These are phyloP conservation scores for Lasiodiplodia sp. DNA, from an alignment of 2,329 filamentous ascomycete genomes.

Conservation along the genomic window DNA sequence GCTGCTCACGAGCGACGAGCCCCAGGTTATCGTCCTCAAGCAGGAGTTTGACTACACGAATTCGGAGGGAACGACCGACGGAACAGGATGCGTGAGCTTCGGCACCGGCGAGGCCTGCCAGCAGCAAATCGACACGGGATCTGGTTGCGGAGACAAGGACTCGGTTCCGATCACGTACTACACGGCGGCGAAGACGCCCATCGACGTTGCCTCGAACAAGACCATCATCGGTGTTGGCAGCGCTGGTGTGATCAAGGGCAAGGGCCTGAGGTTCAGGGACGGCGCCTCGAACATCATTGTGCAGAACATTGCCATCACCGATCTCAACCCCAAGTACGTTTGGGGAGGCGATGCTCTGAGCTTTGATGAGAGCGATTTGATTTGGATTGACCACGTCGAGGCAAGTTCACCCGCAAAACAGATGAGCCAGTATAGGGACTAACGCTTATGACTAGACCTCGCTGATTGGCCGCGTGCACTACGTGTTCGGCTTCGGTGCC, in stretches of 20 bases:
- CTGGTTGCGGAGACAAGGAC: slow-evolving; percentile 29
- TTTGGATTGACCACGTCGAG: slow-evolving; percentile 47
- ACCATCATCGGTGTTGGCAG: slow-evolving; percentile 50
- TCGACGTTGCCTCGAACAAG: slow-evolving; percentile 50
- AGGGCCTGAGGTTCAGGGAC: slow-evolving; percentile 48
- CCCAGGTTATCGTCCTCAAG: background rate
- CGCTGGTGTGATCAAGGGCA: slow-evolving; percentile 50
- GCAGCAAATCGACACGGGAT: slow-evolving; percentile 36
- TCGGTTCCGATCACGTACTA: slow-evolving; percentile 40
- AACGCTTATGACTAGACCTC: slow-evolving; percentile 17
- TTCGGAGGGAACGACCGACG: slow-evolving; percentile 36
- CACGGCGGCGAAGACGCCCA: slow-evolving; percentile 39
- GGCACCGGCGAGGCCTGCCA: slow-evolving; percentile 32
- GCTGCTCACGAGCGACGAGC: background rate
- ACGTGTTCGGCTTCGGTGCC: slow-evolving; percentile 35
- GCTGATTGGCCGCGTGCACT: slow-evolving; percentile 35
- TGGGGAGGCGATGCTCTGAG: slow-evolving; percentile 50
- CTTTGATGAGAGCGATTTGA: slow-evolving; percentile 39
- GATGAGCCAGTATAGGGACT: background rate
- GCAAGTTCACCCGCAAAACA: background rate
- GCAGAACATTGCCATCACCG: slow-evolving; percentile 50
- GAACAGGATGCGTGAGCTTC: slow-evolving; percentile 37
- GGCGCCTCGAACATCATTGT: slow-evolving; percentile 46
- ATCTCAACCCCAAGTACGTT: slow-evolving; percentile 49
- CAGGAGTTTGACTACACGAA: slow-evolving; percentile 36